phyloP scores from a whole-genome alignment of 352 stramenopile species.

The Elongisporangium senticosum region DNA sequence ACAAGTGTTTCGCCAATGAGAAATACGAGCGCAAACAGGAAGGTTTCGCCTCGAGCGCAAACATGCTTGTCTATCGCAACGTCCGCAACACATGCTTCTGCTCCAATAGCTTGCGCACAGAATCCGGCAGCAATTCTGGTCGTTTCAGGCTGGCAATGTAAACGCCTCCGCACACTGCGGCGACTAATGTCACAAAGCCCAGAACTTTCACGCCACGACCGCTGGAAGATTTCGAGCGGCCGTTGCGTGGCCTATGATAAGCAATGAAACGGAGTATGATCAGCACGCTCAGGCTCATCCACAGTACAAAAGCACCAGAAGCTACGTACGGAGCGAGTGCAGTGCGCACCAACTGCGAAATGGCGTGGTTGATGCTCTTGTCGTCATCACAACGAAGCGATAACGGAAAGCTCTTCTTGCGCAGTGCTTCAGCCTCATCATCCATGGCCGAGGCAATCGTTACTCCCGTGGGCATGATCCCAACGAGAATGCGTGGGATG shows the following conservation, averaged over 20 bases:
- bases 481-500: conserved; percentile 61
- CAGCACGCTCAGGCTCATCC: not conserved
- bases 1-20: not conserved
- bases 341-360: conserved; percentile 35
- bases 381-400: conserved; percentile 37
- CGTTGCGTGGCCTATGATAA: conserved; percentile 35
- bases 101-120: not conserved
- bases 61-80: not conserved
- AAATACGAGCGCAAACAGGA: not conserved
- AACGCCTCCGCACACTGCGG: not conserved
- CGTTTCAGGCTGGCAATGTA: not conserved
- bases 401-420: conserved; percentile 35
- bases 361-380: conserved; percentile 26
- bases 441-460: conserved; percentile 7
- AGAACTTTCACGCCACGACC: conserved; percentile 3
- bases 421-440: conserved; percentile 6
- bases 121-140: not conserved
- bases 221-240: conserved; percentile 29
- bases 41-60: not conserved
- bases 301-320: too few species aligned
- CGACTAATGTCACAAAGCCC: not conserved
- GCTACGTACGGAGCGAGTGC: conserved; percentile 48
- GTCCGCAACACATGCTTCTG: not conserved
- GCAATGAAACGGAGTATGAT: not conserved
- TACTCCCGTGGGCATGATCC: conserved; percentile 23